These are phyloP conservation scores for Citrus inodora DNA, from an alignment of 345 rosid species.

Conservation along the genomic window DNA sequence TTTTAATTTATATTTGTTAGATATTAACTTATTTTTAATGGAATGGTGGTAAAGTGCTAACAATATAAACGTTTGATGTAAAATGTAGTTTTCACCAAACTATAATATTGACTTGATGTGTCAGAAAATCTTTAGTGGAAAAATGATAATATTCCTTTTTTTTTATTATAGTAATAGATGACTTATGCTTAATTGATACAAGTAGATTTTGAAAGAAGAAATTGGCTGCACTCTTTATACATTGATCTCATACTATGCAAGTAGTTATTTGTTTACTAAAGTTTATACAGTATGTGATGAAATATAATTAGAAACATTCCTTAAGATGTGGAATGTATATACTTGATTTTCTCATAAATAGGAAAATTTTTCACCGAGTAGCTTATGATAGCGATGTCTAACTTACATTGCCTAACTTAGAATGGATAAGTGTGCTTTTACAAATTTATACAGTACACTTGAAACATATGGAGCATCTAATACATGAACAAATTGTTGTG, in stretches of 20 bases:
- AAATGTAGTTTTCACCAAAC: too few species aligned
- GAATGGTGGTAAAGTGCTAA: too few species aligned
- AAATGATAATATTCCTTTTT: too few species aligned
- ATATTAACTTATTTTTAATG: too few species aligned
- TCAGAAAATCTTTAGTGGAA: too few species aligned
- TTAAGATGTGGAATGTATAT: background rate
- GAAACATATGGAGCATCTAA: background rate
- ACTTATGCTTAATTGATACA: too few species aligned
- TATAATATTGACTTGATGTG: too few species aligned
- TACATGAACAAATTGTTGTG: background rate
- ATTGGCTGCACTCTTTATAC: background rate
- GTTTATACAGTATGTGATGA: background rate
- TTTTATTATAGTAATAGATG: too few species aligned
- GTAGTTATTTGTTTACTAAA: too few species aligned
- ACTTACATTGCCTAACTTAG: background rate
- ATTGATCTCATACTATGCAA: background rate
- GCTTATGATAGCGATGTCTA: background rate
- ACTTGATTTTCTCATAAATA: background rate
- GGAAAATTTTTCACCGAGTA: background rate
- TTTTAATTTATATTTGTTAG: too few species aligned
- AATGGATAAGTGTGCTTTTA: background rate
- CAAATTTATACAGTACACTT: background rate
- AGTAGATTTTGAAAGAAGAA: background rate
- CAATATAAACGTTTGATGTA: too few species aligned
- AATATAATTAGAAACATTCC: background rate